phyloP scores from a whole-genome alignment of 805 yeast species.

The Ogataea methanolica region DNA sequence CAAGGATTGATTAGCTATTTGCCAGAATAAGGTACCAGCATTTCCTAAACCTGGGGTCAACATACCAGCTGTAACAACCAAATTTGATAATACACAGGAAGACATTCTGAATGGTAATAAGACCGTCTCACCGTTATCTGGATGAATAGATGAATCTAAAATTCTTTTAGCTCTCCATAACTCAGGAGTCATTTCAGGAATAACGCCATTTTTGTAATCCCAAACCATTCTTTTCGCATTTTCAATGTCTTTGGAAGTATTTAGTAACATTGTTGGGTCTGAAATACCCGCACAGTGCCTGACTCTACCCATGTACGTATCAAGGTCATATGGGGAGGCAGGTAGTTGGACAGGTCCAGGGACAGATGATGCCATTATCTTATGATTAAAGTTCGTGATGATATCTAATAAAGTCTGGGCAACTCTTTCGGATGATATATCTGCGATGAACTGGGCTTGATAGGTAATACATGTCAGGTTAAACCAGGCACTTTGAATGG shows the following conservation, averaged over 20 bases:
- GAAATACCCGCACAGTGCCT: slow-evolving; percentile 90
- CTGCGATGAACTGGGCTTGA: no score
- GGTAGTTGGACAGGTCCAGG: slow-evolving; percentile 82
- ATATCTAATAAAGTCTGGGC: not conserved
- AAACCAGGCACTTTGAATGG: no score
- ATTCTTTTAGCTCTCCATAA: slow-evolving; percentile 86
- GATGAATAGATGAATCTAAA: slow-evolving; percentile 90
- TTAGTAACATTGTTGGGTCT: slow-evolving; percentile 85
- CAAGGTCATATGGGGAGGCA: slow-evolving; percentile 70
- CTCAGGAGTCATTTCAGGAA: slow-evolving; percentile 64
- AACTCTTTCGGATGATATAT: not conserved
- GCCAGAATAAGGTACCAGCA: slow-evolving; percentile 94
- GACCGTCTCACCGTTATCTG: slow-evolving; percentile 94
- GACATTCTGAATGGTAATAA: slow-evolving; percentile 96
- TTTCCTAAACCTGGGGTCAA: slow-evolving; percentile 89
- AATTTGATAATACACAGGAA: slow-evolving; percentile 85
- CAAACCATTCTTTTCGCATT: slow-evolving; percentile 61
- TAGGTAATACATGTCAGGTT: no score
- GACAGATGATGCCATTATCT: slow-evolving; percentile 78
- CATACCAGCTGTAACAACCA: slow-evolving; percentile 97
- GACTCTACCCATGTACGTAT: slow-evolving; percentile 90
- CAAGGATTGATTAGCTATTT: slow-evolving; percentile 92
- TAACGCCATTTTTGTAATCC: slow-evolving; percentile 68
- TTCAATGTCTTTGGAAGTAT: slow-evolving; percentile 58
- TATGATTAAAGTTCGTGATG: not conserved